Base-by-base conservation (phyloP, 805 yeast species). In the Candida oleophila region DNA sequence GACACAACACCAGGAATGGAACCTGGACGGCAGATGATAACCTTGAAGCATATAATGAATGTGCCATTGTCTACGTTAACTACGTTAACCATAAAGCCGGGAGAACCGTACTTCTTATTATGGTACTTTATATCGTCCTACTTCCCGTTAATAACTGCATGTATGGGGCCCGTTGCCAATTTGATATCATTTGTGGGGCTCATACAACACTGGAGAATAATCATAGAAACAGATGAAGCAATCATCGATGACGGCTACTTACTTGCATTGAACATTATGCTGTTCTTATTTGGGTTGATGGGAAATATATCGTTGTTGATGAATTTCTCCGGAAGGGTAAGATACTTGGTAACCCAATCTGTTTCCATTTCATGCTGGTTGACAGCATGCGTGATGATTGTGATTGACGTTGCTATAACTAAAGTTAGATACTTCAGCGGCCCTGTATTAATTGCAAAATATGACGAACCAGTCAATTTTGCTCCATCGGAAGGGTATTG, bases 161-260 rank as follows among this genome's bases (percentile, higher is more conserved):
- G 92, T 53, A 56, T 83, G 33, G 95, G 94, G 0, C 96, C 96
- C 0, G 55, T 89, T 22, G 83, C 92, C 4, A 87, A 87, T 54
- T 77, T 87, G 74, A 74, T 82, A 37, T 85, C 92, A 0, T 70
- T 87, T 3, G 82, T 86, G 1, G 88, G 91, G 4, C 72, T 87
- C 14, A 81, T 83, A 0, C 83, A 85, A 47, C 72, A 76, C 41
- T 89, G 96, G 96, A 62, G 84, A 43, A 39, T 57, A 3, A 59
- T 62, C 20, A 58, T 52, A 2, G 52, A 51, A 3, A 52, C 61
- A 0, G 64, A 66, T 0, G 37, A 49, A 0, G 51, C 53, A 7
- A 55, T 68, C 1, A 39, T 49, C 2, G 71, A 65, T 46, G 82
- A 78, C 42, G 39, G 54, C 0, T 72, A 77, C 61, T 69, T 84